These are phyloP conservation scores for Aspergillus aculeatus DNA, from an alignment of 2,329 filamentous ascomycete species.

Conservation along the genomic window DNA sequence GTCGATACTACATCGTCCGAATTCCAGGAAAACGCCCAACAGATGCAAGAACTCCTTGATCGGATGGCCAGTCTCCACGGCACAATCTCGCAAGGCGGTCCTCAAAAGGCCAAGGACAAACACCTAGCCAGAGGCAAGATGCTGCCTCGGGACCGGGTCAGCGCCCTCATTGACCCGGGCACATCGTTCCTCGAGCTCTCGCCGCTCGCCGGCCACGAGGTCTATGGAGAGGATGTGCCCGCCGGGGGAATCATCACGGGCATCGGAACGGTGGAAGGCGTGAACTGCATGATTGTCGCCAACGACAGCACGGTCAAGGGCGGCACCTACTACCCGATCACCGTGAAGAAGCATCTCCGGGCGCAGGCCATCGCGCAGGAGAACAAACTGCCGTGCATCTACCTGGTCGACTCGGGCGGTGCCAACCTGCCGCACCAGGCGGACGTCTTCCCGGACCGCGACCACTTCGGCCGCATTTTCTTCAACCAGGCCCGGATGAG, in stretches of 20 bases:
- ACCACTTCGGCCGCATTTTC: slow-evolving; percentile 97
- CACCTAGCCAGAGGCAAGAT: slow-evolving; percentile 88
- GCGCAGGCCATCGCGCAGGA: slow-evolving; percentile 89
- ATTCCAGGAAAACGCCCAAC: slow-evolving; percentile 75
- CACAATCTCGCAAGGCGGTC: slow-evolving; percentile 71
- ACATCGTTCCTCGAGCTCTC: slow-evolving; percentile 93
- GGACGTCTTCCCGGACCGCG: slow-evolving; percentile 90
- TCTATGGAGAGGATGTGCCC: slow-evolving; percentile 87
- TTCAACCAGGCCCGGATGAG: slow-evolving; percentile 98
- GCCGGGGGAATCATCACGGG: slow-evolving; percentile 91
- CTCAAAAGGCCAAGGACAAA: slow-evolving; percentile 80
- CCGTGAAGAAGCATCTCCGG: slow-evolving; percentile 93
- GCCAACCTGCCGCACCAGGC: slow-evolving; percentile 94
- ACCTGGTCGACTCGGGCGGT: slow-evolving; percentile 92
- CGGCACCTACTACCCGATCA: slow-evolving; percentile 95
- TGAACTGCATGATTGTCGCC: slow-evolving; percentile 87
- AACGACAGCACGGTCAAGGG: slow-evolving; percentile 98
- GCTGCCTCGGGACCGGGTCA: slow-evolving; percentile 85
- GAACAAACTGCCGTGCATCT: slow-evolving; percentile 82
- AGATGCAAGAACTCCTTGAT: slow-evolving; percentile 72
- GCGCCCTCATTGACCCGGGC: slow-evolving; percentile 82
- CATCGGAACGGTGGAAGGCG: slow-evolving; percentile 83
- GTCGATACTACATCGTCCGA: slow-evolving; percentile 76
- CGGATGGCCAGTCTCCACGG: slow-evolving; percentile 69
- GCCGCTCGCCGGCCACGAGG: slow-evolving; percentile 78